phyloP scores from a whole-genome alignment of 2,329 filamentous ascomycete species.

The Alternaria sp. region DNA sequence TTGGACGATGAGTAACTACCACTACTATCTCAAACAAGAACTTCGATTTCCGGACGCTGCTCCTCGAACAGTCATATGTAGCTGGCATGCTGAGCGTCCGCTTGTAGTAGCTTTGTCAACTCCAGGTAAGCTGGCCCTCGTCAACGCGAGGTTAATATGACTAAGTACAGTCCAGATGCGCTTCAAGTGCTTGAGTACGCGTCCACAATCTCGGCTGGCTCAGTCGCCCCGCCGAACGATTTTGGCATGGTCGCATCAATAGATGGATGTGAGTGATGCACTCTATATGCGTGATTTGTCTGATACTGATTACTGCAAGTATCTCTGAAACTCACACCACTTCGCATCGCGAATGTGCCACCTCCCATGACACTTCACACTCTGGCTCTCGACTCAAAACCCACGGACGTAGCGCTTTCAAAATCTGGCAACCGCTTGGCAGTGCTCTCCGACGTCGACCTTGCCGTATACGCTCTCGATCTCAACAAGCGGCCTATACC shows the following conservation, averaged over 20 bases:
- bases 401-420: constrained; percentile 76
- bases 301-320: constrained; percentile 43
- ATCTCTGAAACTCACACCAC: constrained; percentile 80
- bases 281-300: not conserved
- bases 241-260: constrained; percentile 81
- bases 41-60: constrained; percentile 52
- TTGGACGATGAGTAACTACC: constrained; percentile 97
- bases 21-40: constrained; percentile 97
- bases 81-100: constrained; percentile 87
- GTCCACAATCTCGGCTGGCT: constrained; percentile 72
- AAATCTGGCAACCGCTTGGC: constrained; percentile 60
- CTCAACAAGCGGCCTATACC: constrained; percentile 61
- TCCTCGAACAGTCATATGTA: constrained; percentile 24
- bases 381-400: constrained; percentile 65
- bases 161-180: constrained; percentile 40
- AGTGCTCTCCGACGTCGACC: constrained; percentile 69
- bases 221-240: constrained; percentile 74
- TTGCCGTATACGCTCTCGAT: constrained; percentile 75
- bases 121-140: constrained; percentile 25
- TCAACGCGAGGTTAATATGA: not conserved
- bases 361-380: constrained; percentile 92
- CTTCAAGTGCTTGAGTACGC: constrained; percentile 69
- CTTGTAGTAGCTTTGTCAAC: constrained; percentile 67
- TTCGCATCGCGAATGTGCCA: constrained; percentile 83
- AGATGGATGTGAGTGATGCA: constrained; percentile 68